Evolutionary conservation across 169 alveolate species (phyloP).

Genomic region (Cryptosporidium ryanae): DNA sequence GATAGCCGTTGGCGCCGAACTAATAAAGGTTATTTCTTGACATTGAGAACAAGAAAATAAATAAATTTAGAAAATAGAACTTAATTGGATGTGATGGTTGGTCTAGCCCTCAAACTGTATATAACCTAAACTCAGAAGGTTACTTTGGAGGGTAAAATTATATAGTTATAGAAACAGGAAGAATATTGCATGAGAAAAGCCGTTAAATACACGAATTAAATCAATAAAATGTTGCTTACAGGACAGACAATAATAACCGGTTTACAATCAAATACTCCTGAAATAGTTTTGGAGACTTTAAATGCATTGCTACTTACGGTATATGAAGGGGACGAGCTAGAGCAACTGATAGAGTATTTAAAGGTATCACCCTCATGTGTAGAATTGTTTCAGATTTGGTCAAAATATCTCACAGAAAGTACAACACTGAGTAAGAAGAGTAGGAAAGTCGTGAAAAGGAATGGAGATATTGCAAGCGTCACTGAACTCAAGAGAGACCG

Average conservation of each 20-base stretch:
- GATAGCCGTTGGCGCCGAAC: too few species aligned
- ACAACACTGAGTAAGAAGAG: conserved; percentile 14
- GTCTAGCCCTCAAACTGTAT: too few species aligned
- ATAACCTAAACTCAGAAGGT: too few species aligned
- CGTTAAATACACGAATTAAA: not conserved
- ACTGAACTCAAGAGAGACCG: conserved; percentile 10
- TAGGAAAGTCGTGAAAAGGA: not conserved
- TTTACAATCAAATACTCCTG: conserved; percentile 10
- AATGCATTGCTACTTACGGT: not conserved
- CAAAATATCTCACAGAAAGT: conserved; percentile 33
- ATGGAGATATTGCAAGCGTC: not conserved
- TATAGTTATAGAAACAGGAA: too few species aligned
- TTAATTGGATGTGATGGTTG: too few species aligned
- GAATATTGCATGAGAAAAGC: too few species aligned
- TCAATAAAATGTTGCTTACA: conserved; percentile 14
- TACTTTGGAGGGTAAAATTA: too few species aligned
- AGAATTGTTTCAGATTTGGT: conserved; percentile 53
- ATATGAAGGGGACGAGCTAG: conserved; percentile 1
- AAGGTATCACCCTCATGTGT: conserved; percentile 41
- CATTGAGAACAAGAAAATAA: too few species aligned
- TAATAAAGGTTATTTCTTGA: too few species aligned
- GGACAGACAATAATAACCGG: conserved; percentile 26
- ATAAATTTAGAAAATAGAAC: too few species aligned
- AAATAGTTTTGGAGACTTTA: conserved; percentile 26
- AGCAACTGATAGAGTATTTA: not conserved